phyloP scores from a whole-genome alignment of 2,329 filamentous ascomycete species.

The Hypoxylon sp. region DNA sequence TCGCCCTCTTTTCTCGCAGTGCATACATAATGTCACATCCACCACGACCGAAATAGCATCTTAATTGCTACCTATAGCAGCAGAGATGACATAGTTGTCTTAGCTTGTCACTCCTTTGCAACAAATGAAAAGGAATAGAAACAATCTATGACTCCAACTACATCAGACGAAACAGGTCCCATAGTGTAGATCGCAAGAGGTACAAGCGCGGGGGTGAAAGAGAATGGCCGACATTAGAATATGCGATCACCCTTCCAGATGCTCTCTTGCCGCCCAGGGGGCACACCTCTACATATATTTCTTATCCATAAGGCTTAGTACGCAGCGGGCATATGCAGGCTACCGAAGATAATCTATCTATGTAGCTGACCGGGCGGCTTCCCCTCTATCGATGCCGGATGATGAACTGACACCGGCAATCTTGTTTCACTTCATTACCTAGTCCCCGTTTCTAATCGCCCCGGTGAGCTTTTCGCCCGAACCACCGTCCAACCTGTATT shows the following conservation, averaged over 20 bases:
- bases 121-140: slow-evolving; percentile 12
- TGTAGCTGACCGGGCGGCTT: slow-evolving; percentile 20
- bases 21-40: slow-evolving; percentile 40
- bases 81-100: slow-evolving; percentile 37
- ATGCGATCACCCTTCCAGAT: slow-evolving; percentile 35
- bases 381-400: slow-evolving; percentile 15
- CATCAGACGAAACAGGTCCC: slow-evolving; percentile 18
- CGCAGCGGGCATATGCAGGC: slow-evolving; percentile 42
- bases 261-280: slow-evolving; percentile 17
- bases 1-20: slow-evolving; percentile 34
- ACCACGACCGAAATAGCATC: slow-evolving; percentile 42
- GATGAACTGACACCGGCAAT: slow-evolving; percentile 16
- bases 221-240: slow-evolving; percentile 10
- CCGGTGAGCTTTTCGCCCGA: slow-evolving; percentile 22
- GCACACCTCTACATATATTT: slow-evolving; percentile 27
- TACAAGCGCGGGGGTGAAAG: slow-evolving; percentile 1
- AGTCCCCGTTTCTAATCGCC: neutral
- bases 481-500: slow-evolving; percentile 1
- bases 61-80: slow-evolving; percentile 9
- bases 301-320: slow-evolving; percentile 46
- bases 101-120: slow-evolving; percentile 11
- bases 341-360: slow-evolving; percentile 23
- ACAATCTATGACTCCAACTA: slow-evolving; percentile 14
- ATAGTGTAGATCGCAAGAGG: slow-evolving; percentile 6
- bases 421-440: neutral